Percentiles rank a stretch among this genome's conserved stretches.
Conservation (phyloP, 169 alveolate species). For the Plasmodium vivax region DNA sequence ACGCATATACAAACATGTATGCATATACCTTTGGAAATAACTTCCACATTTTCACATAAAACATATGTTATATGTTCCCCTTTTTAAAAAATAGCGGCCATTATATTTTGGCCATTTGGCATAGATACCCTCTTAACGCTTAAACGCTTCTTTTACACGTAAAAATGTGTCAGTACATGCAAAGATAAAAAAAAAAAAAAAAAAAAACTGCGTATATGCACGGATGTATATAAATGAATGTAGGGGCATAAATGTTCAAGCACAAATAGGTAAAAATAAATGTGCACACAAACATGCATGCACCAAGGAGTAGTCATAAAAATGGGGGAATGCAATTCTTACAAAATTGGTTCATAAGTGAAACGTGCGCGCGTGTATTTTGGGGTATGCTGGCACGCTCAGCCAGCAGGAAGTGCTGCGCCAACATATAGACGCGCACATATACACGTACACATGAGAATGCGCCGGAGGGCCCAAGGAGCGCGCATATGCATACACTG, state of each 20-base stretch:
- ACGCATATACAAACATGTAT: neutral
- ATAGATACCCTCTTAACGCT: neutral
- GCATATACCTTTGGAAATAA: neutral
- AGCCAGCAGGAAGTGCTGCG: neutral
- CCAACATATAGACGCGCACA: neutral
- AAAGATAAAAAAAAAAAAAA: neutral
- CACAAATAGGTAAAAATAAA: neutral
- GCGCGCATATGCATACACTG: neutral
- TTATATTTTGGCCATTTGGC: neutral
- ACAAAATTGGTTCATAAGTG: slow-evolving; percentile 32
- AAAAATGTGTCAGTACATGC: neutral
- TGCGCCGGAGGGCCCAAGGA: neutral
- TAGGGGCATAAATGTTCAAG: neutral
- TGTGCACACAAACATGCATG: neutral
- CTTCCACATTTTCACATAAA: slow-evolving; percentile 24
- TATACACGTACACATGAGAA: neutral
- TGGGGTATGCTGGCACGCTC: neutral
- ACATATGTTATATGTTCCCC: slow-evolving; percentile 5
- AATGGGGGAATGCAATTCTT: neutral
- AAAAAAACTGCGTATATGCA: neutral
- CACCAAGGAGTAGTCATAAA: slow-evolving; percentile 5
- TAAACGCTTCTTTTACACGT: neutral
- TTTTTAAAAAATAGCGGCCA: slow-evolving; percentile 1
- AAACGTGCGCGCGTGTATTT: neutral
- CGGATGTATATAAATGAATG: neutral